Evolutionary conservation across 306 rosid species (phyloP).

Genomic region (Casuarina equisetifolia): DNA sequence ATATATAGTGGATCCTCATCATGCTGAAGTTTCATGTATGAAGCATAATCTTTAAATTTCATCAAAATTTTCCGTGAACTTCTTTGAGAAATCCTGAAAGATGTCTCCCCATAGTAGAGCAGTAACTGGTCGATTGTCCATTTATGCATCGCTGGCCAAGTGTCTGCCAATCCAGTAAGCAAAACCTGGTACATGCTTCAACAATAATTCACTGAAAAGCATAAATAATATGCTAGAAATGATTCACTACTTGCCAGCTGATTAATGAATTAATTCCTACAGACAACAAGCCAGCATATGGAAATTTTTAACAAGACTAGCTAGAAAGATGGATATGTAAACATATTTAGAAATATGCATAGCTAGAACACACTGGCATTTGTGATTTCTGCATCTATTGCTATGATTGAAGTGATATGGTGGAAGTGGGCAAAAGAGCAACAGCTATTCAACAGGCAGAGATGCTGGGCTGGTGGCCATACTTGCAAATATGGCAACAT

Average conservation of each 20-base stretch:
- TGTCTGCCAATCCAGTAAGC: slow-evolving; percentile 72
- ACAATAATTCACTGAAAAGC: slow-evolving; percentile 26
- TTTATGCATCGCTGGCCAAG: slow-evolving; percentile 84
- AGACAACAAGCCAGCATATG: slow-evolving; percentile 11
- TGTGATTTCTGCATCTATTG: background rate
- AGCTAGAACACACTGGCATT: background rate
- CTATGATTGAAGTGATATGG: background rate
- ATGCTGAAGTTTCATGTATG: slow-evolving; percentile 76
- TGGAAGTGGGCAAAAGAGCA: background rate
- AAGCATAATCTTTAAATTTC: slow-evolving; percentile 80
- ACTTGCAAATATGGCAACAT: background rate
- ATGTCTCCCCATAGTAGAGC: slow-evolving; percentile 63
- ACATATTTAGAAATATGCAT: background rate
- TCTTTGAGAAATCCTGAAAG: slow-evolving; percentile 85
- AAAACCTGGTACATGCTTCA: slow-evolving; percentile 56
- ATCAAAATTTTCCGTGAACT: slow-evolving; percentile 59
- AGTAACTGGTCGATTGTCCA: slow-evolving; percentile 81
- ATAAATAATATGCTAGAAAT: slow-evolving; percentile 15
- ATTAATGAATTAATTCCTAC: slow-evolving; percentile 13
- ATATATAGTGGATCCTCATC: slow-evolving; percentile 98
- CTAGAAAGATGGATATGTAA: background rate
- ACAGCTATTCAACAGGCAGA: background rate
- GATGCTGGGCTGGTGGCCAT: background rate
- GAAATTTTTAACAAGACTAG: background rate
- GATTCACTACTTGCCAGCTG: slow-evolving; percentile 24